Conservation (phyloP, 2,329 filamentous ascomycete genomes). For the Aspergillus proliferans region DNA sequence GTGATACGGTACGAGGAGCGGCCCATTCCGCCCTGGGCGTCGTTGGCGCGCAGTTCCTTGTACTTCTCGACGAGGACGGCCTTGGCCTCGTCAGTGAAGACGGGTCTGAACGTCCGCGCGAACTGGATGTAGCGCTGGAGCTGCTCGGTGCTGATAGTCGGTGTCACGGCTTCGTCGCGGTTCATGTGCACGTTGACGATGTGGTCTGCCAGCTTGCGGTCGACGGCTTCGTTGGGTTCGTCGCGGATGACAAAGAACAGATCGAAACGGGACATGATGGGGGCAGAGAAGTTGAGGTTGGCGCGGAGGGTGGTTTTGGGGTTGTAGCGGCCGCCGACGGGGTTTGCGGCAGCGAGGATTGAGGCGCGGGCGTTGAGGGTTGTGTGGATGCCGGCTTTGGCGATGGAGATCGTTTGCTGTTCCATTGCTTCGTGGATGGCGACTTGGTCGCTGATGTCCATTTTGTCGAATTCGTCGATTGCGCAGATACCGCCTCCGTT, state of each 20-base stretch:
- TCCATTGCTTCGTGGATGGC: slow-evolving; percentile 99
- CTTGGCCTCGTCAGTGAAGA: slow-evolving; percentile 84
- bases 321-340: slow-evolving; percentile 89
- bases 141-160: slow-evolving; percentile 93
- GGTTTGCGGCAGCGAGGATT: slow-evolving; percentile 93
- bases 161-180: slow-evolving; percentile 82
- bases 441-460: slow-evolving; percentile 95
- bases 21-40: slow-evolving; percentile 88
- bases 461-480: slow-evolving; percentile 99
- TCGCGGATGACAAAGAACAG: slow-evolving; percentile 97
- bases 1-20: slow-evolving; percentile 97
- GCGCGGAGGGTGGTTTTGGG: slow-evolving; percentile 86
- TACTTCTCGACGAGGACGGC: slow-evolving; percentile 82
- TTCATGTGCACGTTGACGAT: slow-evolving; percentile 92
- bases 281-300: slow-evolving; percentile 98
- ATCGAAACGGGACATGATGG: slow-evolving; percentile 99
- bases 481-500: slow-evolving; percentile 89
- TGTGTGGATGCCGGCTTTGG: slow-evolving; percentile 96
- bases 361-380: slow-evolving; percentile 93
- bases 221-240: slow-evolving; percentile 87
- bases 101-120: slow-evolving; percentile 85
- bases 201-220: slow-evolving; percentile 86
- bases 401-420: slow-evolving; percentile 98
- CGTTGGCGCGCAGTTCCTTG: slow-evolving; percentile 88
- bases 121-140: slow-evolving; percentile 96